These are phyloP conservation scores for Pterocarpus santalinus DNA, from an alignment of 306 rosid genomes.

Conservation along the genomic window DNA sequence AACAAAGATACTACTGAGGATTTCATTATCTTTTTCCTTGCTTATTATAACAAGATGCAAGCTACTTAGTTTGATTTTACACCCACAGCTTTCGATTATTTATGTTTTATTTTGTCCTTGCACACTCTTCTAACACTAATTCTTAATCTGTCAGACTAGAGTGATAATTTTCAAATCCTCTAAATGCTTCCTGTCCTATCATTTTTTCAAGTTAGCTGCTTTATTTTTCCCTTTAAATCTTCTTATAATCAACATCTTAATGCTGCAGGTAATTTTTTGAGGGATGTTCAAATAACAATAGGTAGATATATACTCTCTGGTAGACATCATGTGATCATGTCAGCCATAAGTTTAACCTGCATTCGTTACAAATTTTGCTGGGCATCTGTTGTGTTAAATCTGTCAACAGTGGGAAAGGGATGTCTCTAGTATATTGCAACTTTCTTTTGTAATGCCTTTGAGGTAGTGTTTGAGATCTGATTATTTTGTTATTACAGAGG, in stretches of 20 bases:
- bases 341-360: constrained; percentile 47
- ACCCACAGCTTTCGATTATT: not conserved
- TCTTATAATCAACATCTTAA: constrained; percentile 71
- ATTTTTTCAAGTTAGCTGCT: constrained; percentile 32
- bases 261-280: constrained; percentile 93
- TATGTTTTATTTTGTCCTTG: constrained; percentile 17
- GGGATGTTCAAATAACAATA: constrained; percentile 97
- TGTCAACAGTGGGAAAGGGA: constrained; percentile 27
- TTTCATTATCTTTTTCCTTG: not conserved
- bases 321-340: constrained; percentile 59
- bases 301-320: constrained; percentile 86
- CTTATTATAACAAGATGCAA: constrained; percentile 9
- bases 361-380: constrained; percentile 42
- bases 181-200: constrained; percentile 41
- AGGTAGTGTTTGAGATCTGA: constrained; percentile 42
- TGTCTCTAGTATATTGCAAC: constrained; percentile 36
- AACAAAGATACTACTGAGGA: not conserved
- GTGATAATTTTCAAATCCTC: constrained; percentile 17
- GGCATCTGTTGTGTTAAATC: constrained; percentile 35
- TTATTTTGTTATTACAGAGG: constrained; percentile 65
- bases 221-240: constrained; percentile 13
- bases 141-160: not conserved
- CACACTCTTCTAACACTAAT: not conserved
- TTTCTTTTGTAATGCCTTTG: constrained; percentile 25
- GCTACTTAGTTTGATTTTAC: constrained; percentile 23